These are phyloP conservation scores for Sideroxylon spinosum DNA, from an alignment of 179 eudicot species.

Conservation along the genomic window DNA sequence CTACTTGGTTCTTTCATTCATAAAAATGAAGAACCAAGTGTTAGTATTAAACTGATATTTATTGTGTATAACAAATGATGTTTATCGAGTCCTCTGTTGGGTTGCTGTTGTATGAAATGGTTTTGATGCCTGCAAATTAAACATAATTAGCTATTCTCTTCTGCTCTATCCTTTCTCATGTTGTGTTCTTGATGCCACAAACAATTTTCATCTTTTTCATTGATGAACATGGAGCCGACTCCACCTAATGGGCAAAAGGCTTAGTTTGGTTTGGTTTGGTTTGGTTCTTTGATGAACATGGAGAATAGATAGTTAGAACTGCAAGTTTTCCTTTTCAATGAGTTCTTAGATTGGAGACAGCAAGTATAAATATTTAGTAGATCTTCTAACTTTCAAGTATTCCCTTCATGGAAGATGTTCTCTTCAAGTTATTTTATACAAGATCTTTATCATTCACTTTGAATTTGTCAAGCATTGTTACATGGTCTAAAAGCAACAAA, in stretches of 20 bases:
- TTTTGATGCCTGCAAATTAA: background rate
- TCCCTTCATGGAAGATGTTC: background rate
- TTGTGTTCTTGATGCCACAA: background rate
- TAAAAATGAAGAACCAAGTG: background rate
- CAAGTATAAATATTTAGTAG: background rate
- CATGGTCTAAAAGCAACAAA: background rate
- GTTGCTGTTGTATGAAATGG: background rate
- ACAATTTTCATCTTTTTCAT: background rate
- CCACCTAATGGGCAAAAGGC: too few relatives aligned
- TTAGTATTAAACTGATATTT: background rate
- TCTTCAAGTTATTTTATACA: slow-evolving; percentile 2
- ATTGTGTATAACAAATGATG: background rate
- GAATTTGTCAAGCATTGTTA: too few relatives aligned
- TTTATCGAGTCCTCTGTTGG: background rate
- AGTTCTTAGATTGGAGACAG: background rate
- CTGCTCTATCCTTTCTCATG: background rate
- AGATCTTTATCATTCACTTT: too few relatives aligned
- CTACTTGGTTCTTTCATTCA: background rate
- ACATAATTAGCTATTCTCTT: background rate
- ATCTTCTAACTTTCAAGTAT: background rate
- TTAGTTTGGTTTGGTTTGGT: too few relatives aligned
- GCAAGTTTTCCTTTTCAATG: background rate
- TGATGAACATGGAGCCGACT: background rate
- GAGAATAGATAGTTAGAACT: background rate
- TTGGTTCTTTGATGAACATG: background rate